Evolutionary conservation across 139 green algal species (phyloP).

Genomic region (Edaphochlamys debaryana): DNA sequence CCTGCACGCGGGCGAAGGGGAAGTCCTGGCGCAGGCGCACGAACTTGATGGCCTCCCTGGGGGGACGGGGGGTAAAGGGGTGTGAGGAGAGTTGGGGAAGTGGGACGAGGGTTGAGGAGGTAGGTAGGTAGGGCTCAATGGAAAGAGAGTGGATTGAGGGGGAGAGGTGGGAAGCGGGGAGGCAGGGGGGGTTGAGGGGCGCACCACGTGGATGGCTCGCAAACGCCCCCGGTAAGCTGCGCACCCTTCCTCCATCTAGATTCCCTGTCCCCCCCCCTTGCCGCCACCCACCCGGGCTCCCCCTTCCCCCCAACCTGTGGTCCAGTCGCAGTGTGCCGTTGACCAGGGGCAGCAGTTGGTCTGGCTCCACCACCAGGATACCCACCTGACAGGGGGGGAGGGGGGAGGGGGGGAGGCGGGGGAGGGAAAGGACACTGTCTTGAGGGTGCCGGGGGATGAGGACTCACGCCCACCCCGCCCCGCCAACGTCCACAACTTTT

Average conservation of each 20-base stretch:
- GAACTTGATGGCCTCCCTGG: constrained; percentile 61
- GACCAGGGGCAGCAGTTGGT: constrained; percentile 67
- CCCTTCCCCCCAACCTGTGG: constrained; percentile 9
- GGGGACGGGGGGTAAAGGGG: not conserved
- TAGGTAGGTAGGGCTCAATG: not conserved
- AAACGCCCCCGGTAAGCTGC: no score
- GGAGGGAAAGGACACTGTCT: no score
- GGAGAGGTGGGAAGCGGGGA: no score
- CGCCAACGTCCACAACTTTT: no score
- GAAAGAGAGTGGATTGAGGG: not conserved
- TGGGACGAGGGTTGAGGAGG: not conserved
- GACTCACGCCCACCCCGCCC: no score
- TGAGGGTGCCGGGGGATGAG: no score
- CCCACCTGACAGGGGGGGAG: constrained; percentile 33
- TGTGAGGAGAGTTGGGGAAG: constrained; percentile 33
- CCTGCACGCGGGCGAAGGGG: constrained; percentile 56
- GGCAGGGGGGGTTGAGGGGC: no score
- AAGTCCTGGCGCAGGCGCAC: constrained; percentile 75
- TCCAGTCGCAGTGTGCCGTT: constrained; percentile 33
- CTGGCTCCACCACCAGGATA: constrained; percentile 81
- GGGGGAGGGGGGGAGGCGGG: not conserved
- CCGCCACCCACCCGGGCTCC: no score
- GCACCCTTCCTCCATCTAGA: no score
- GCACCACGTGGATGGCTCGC: no score
- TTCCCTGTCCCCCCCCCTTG: no score